phyloP scores from a whole-genome alignment of 306 rosid species.

The Casuarina equisetifolia region DNA sequence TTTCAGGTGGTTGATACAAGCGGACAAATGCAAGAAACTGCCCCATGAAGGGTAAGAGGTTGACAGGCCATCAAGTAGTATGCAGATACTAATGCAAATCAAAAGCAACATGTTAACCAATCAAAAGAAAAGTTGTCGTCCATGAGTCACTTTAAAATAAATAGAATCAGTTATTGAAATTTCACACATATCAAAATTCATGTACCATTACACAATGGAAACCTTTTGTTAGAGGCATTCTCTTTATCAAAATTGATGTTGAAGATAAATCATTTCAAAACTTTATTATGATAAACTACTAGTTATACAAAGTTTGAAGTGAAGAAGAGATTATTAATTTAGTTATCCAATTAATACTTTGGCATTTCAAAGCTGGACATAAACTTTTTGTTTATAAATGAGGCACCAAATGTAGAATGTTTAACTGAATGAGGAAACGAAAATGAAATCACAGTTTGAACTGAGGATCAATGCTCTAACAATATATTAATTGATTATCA shows the following conservation, averaged over 20 bases:
- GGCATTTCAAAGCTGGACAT: too few relatives aligned
- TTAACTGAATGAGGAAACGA: too few relatives aligned
- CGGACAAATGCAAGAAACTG: not conserved
- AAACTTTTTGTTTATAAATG: too few relatives aligned
- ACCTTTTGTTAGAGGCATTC: too few relatives aligned
- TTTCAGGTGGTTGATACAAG: not conserved
- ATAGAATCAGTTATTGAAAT: not conserved
- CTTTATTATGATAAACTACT: not conserved
- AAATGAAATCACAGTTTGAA: too few relatives aligned
- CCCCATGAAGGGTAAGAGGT: not conserved
- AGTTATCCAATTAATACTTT: too few relatives aligned
- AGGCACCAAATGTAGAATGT: too few relatives aligned
- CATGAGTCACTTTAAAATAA: not conserved
- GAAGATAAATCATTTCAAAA: slow-evolving; percentile 2
- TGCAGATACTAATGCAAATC: not conserved
- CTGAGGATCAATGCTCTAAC: too few relatives aligned
- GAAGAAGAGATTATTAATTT: too few relatives aligned
- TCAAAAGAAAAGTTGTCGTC: not conserved
- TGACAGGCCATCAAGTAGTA: not conserved
- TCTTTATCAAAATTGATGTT: not conserved
- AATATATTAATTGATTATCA: too few relatives aligned
- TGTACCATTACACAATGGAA: too few relatives aligned
- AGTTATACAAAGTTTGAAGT: too few relatives aligned
- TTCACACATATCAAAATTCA: not conserved
- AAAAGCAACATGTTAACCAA: not conserved